Base-by-base conservation (phyloP, 2,329 filamentous ascomycete species). In the Aspergillus hiratsukae region DNA sequence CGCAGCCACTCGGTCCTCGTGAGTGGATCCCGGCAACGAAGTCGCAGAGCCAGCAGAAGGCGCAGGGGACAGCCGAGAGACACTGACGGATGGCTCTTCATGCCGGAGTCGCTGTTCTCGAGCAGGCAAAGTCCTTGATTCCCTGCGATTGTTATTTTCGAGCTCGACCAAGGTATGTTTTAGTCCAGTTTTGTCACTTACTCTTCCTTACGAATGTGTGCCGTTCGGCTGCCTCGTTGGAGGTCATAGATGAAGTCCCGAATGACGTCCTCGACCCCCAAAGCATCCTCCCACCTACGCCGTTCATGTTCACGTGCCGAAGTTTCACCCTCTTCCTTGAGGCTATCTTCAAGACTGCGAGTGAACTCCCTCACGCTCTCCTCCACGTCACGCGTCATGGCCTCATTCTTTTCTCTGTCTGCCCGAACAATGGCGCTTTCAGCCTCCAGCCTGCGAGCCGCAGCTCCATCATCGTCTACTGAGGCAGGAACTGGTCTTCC, bases 181-280 rank as follows among this genome's bases (percentile, higher is more conserved):
- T 45, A 48, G 28, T 17, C 11, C 29, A 49, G 17, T 40, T 11
- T 31, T 19, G 19, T 21, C 53, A 59, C 78, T 70, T 73, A 82
- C 75, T 86, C 83, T 69, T 87, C 81, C 61, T 82, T 83, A 53
- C 85, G 78, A 56, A 95, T 76, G 57, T 87, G 87, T 53, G 90
- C 81, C 61, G 90, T 82, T 62, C 91, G 86, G 72, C 91, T 95
- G 60, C 87, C 89, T 59, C 93, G 86, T 72, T 97, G 92, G 53
- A 99, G 79, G 64, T 97, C 94, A 70, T 94, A 97, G 71, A 99
- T 99, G 74, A 99, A 97, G 69, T 99, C 94, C 68, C 91, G 90
- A 59, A 97, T 89, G 68, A 96, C 91, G 68, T 99, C 93, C 70
- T 99, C 94, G 28, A 99, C 94, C 28, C 94, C 94, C 40, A 99